Evolutionary conservation across 139 green algal genomes (phyloP), one percentile per base, ranked within the genome.

Genomic region (Pseudopediastrum boryanum): DNA sequence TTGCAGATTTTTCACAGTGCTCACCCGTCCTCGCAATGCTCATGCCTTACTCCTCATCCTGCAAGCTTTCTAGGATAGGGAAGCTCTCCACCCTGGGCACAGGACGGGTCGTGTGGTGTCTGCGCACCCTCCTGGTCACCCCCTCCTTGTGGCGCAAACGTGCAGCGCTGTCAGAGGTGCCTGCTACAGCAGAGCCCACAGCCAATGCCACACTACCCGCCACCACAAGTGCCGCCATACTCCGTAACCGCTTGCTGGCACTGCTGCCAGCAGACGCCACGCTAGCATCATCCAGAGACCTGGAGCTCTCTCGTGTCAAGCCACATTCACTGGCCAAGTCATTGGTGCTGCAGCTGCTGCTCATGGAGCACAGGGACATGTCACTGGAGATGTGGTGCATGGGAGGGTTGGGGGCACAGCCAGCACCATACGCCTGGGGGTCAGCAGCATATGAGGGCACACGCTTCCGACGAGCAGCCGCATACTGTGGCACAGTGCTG

Each of bases 401-500:
- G 4, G 80, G 80, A n/a, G 80, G 80, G 73, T 85, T 81, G n/a
- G 80, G 80, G 2, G 54, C 42, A 1, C 16, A 75, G 31, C 80
- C 73, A 29, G 83, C 77, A 50, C 83, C 83, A 67, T 84, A 85
- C 4, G 83, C 83, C 3, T 75, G 29, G 9, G 78, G 72, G 59
- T 85, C 77, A 19, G 27, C 50, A 12, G 21, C 33, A 61, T 64
- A 23, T 19, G 67, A 69, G 25, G 41, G 27, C 9, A 73, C 59
- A 54, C 84, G 83, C 67, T 77, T 43, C n/a, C 92, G 83, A 25
- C 93, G 81, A 25, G 80, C 78, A 2, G 78, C 80, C 13, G 93
- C 84, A 83, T 95, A 97, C 54, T 83, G 51, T 16, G 77, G 76
- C 50, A 92, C 85, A 19, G 81, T 81, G 31, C 84, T 82, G 9